Base-by-base conservation (phyloP, 352 stramenopile genomes). In the Pythium coloratum region DNA sequence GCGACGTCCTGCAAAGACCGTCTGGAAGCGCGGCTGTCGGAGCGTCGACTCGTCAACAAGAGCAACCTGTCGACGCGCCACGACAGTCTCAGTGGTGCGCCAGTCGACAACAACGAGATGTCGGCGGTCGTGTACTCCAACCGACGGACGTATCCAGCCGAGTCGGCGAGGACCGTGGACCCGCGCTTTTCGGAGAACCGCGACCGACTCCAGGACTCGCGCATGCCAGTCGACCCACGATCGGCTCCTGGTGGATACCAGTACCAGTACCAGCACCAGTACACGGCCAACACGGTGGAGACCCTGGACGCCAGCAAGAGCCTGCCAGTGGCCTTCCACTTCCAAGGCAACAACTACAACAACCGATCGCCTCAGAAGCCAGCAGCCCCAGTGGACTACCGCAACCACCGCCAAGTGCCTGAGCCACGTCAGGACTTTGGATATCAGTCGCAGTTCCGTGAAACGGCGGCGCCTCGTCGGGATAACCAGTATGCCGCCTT, bases 1-100 rank as follows among this genome's bases (percentile, higher is more conserved):
- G 20, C 40, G 10, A 64, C 44, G 24, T 72, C 66, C 8, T 80
- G 71, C 56, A 80, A 74, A 12, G 81, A 91, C 54, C 73, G 83
- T 49, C 68, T 90, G 26, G 83, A 91, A 64, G 83, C 83, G 26
- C 72, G 83, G n/a, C 88, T 91, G 33, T 90, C 79, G 47, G 83
- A 88, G 59, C 78, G 70, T 20, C 81, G 80, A 20, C 44, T 83
- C 30, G 46, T 62, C 26, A 68, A 62, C 55, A 72, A 68, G 33
- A 62, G 47, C 26, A 62, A 28, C 42, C 47, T 73, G 4, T 68
- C 66, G 26, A 53, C 64, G 4, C 75, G 69, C 16, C 72, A 75
- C 36, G 69, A 78, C n/a, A 76, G 76, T 68, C 65, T 66, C 28
- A 66, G 58, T 7, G 60, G 44, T 5, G 61, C 66, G 1, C 36